phyloP scores from a whole-genome alignment of 225 moss, liverwort and hornwort genomes.

The Climacium dendroides region DNA sequence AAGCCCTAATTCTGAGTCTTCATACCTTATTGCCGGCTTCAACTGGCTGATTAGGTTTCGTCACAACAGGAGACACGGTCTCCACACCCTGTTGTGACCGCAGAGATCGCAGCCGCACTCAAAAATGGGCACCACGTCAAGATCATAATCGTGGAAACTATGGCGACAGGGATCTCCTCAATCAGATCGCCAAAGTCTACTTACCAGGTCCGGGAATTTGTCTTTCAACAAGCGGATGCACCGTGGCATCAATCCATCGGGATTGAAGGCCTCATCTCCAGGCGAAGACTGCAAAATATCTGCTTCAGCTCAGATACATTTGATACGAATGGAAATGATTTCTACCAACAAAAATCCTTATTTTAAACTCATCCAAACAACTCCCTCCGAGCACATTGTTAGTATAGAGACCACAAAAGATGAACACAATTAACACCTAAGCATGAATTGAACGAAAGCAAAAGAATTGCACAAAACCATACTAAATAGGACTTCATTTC shows the following conservation, averaged over 20 bases:
- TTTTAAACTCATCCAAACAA: neutral
- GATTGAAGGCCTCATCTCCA: constrained; percentile 75
- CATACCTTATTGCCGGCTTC: neutral
- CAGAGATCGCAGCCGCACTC: neutral
- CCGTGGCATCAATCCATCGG: constrained; percentile 77
- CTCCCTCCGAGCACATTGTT: neutral
- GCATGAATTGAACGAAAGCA: neutral
- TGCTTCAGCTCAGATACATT: neutral
- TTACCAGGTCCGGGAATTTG: constrained; percentile 90
- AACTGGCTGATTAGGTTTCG: neutral
- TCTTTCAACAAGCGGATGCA: constrained; percentile 87
- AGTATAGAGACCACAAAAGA: neutral
- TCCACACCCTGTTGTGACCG: neutral
- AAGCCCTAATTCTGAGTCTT: neutral
- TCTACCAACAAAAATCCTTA: neutral
- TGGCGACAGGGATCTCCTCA: neutral
- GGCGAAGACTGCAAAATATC: constrained; percentile 43
- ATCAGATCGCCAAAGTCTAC: neutral
- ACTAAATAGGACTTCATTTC: neutral
- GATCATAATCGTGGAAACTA: neutral
- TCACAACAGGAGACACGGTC: neutral
- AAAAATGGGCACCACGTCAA: neutral
- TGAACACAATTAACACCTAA: neutral
- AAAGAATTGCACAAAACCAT: neutral
- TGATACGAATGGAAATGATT: neutral